Conservation (phyloP, 176 grass and related monocot species). For the Triticum urartu region DNA sequence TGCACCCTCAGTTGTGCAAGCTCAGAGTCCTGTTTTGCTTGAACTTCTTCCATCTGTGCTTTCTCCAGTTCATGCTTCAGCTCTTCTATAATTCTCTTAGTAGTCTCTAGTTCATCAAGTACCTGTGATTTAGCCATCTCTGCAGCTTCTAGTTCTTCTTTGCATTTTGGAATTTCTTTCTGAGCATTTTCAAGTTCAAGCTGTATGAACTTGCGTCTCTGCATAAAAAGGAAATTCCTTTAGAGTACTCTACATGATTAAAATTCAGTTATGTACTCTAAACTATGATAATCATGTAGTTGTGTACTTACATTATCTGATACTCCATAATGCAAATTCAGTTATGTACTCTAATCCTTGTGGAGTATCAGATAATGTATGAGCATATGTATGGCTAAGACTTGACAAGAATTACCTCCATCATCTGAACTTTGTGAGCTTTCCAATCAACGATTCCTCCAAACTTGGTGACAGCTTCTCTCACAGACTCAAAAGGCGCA, state of each 20-base stretch:
- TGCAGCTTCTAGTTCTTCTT: slow-evolving; percentile 62
- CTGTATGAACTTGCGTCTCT: slow-evolving; percentile 71
- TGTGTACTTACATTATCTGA: no score
- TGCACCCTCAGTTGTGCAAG: slow-evolving; percentile 68
- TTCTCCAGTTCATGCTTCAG: slow-evolving; percentile 86
- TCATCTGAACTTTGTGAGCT: slow-evolving; percentile 76
- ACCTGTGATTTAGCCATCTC: slow-evolving; percentile 60
- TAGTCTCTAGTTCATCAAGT: slow-evolving; percentile 53
- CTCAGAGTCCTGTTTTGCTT: slow-evolving; percentile 83
- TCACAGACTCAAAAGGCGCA: slow-evolving; percentile 93
- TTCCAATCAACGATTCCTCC: slow-evolving; percentile 98
- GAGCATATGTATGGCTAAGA: slow-evolving; percentile 16
- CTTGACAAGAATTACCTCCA: slow-evolving; percentile 67
- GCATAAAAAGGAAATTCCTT: slow-evolving; percentile 20
- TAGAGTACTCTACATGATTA: not conserved
- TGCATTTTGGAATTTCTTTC: slow-evolving; percentile 64
- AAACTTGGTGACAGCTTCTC: slow-evolving; percentile 85
- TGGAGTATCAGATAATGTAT: not conserved
- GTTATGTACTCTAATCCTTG: not conserved
- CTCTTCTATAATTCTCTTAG: slow-evolving; percentile 73
- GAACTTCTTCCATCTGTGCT: slow-evolving; percentile 77
- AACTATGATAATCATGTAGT: no score
- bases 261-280: not conserved
- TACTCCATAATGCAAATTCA: not conserved
- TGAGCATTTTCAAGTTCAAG: slow-evolving; percentile 71